Percentiles rank a stretch among this genome's conserved stretches.
These are phyloP conservation scores for Rubroshorea leprosula DNA, from an alignment of 345 rosid species.

Conservation along the genomic window DNA sequence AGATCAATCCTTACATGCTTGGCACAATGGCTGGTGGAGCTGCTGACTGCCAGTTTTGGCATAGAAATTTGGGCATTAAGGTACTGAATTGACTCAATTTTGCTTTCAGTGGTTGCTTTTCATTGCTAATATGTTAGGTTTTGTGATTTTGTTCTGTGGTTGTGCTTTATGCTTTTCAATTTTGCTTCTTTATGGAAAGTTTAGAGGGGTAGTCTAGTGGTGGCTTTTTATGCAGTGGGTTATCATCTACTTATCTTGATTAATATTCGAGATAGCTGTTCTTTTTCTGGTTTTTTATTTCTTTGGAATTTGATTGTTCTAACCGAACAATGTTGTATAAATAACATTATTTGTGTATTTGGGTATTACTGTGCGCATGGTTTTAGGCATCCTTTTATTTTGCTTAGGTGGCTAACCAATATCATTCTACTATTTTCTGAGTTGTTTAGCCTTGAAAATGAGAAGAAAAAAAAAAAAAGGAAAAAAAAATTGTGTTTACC, in stretches of 20 bases:
- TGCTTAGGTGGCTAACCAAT: not conserved
- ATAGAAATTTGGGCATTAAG: conserved; percentile 74
- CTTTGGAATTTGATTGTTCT: not conserved
- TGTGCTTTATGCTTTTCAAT: too few relatives aligned
- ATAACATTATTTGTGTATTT: not conserved
- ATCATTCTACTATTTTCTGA: not conserved
- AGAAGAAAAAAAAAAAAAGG: not conserved
- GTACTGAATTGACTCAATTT: conserved; percentile 21
- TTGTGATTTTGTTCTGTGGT: too few relatives aligned
- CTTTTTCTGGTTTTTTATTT: not conserved
- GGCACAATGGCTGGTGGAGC: conserved; percentile 93
- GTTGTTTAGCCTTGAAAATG: not conserved
- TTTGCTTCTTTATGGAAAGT: not conserved
- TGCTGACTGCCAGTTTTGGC: conserved; percentile 90
- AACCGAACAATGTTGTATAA: not conserved
- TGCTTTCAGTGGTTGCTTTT: not conserved
- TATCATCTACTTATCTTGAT: too few relatives aligned
- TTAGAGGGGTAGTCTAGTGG: not conserved
- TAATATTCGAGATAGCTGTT: not conserved
- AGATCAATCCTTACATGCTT: conserved; percentile 79
- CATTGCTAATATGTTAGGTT: not conserved
- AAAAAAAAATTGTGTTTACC: not conserved
- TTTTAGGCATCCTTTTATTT: not conserved
- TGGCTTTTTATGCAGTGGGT: not conserved
- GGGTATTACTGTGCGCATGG: not conserved